Conservation (phyloP, 352 stramenopile genomes). For the Pythium vanterpoolii region DNA sequence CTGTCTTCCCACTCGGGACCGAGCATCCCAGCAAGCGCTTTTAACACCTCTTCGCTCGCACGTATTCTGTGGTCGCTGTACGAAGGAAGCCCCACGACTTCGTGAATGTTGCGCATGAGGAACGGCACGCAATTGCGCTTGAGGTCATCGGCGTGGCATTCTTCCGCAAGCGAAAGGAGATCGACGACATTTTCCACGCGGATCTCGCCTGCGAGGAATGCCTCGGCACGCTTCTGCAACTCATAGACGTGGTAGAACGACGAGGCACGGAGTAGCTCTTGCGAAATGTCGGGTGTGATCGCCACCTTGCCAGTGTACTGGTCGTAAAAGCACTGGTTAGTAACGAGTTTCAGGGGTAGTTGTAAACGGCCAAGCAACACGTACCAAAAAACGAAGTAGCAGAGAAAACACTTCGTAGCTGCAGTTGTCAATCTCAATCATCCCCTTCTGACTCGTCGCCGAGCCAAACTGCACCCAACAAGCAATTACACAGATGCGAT, state of each 20-base stretch:
- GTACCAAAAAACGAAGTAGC: slow-evolving; percentile 78
- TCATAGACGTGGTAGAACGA: slow-evolving; percentile 84
- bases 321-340: background rate
- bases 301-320: slow-evolving; percentile 87
- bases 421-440: slow-evolving; percentile 89
- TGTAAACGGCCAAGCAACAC: slow-evolving; percentile 7
- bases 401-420: slow-evolving; percentile 87
- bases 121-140: slow-evolving; percentile 87
- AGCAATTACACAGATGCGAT: background rate
- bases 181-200: slow-evolving; percentile 78
- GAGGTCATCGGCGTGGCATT: slow-evolving; percentile 74
- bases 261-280: slow-evolving; percentile 73
- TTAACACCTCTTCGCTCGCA: slow-evolving; percentile 80
- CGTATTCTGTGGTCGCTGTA: slow-evolving; percentile 77
- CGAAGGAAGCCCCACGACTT: slow-evolving; percentile 70
- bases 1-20: slow-evolving; percentile 73
- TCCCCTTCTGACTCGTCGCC: slow-evolving; percentile 73
- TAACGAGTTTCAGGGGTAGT: background rate
- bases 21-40: slow-evolving; percentile 76
- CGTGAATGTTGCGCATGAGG: slow-evolving; percentile 84
- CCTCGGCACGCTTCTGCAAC: slow-evolving; percentile 81
- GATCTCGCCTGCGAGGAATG: slow-evolving; percentile 80
- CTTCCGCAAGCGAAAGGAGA: slow-evolving; percentile 67
- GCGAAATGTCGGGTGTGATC: slow-evolving; percentile 77
- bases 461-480: slow-evolving; percentile 57